Evolutionary conservation across 2,329 filamentous ascomycete genomes (phyloP).

Genomic region (Rhexocercosporidium sp.): DNA sequence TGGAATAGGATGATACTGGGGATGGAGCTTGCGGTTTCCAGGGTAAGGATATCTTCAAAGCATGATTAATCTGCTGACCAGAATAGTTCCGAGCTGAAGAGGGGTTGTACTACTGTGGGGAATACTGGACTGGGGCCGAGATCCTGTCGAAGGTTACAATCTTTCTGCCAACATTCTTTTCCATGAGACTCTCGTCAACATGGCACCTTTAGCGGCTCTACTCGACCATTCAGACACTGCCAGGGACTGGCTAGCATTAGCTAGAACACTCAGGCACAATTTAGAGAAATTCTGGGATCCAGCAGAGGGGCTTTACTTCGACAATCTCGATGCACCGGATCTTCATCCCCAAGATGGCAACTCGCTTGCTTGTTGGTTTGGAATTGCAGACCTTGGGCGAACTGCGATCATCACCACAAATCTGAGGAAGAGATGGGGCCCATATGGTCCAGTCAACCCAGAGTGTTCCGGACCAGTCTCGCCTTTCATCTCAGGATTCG

Average conservation of each 20-base stretch:
- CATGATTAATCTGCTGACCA: not conserved
- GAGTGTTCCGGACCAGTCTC: constrained; percentile 63
- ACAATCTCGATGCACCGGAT: constrained; percentile 46
- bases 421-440: constrained; percentile 54
- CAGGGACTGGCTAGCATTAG: constrained; percentile 6
- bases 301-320: constrained; percentile 50
- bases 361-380: constrained; percentile 53
- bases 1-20: not conserved
- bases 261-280: constrained; percentile 6
- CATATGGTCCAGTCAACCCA: constrained; percentile 58
- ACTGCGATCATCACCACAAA: constrained; percentile 43
- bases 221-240: not conserved
- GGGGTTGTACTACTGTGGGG: constrained; percentile 14
- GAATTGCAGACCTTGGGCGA: constrained; percentile 29
- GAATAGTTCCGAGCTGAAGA: constrained; percentile 25
- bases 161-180: constrained; percentile 20
- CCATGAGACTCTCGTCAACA: constrained; percentile 16
- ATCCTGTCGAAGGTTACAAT: constrained; percentile 17
- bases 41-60: not conserved
- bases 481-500: constrained; percentile 63
- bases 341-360: constrained; percentile 67
- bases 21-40: not conserved
- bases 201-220: constrained; percentile 14
- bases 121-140: constrained; percentile 17
- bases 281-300: constrained; percentile 52